These are phyloP conservation scores for Curvularia sp. DNA, from an alignment of 2,329 filamentous ascomycete species.

Conservation along the genomic window DNA sequence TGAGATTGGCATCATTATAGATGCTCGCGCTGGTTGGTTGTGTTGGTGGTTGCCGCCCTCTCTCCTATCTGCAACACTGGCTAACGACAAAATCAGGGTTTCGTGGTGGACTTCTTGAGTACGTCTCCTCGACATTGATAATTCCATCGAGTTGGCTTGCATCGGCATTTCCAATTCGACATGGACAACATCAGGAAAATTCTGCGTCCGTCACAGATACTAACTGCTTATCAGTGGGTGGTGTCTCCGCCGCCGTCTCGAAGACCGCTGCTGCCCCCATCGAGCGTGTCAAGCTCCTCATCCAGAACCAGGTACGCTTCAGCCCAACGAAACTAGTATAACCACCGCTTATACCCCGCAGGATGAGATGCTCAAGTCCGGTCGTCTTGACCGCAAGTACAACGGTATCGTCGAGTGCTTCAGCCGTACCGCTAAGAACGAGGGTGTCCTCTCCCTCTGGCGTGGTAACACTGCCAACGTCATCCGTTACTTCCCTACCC, in stretches of 20 bases:
- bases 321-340: conserved; percentile 6
- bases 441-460: conserved; percentile 97
- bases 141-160: conserved; percentile 32
- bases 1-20: conserved; percentile 29
- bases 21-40: conserved; percentile 27
- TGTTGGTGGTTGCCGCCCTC: conserved; percentile 25
- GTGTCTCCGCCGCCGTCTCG: conserved; percentile 99
- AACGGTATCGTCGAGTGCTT: conserved; percentile 94
- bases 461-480: conserved; percentile 99
- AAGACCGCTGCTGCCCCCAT: conserved; percentile 99
- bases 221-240: conserved; percentile 76
- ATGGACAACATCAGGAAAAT: conserved; percentile 13
- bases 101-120: conserved; percentile 99
- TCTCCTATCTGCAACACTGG: conserved; percentile 29
- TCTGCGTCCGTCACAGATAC: conserved; percentile 37
- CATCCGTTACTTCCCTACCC: conserved; percentile 99
- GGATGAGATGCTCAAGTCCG: conserved; percentile 99
- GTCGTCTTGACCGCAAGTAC: conserved; percentile 98
- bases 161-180: conserved; percentile 33
- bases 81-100: conserved; percentile 68
- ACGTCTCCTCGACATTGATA: conserved; percentile 61
- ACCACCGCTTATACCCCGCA: conserved; percentile 53
- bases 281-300: conserved; percentile 99
- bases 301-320: conserved; percentile 96
- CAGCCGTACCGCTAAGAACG: conserved; percentile 83